Conservation (phyloP, 148 eudicot genomes). For the Vaccinium myrtillus region DNA sequence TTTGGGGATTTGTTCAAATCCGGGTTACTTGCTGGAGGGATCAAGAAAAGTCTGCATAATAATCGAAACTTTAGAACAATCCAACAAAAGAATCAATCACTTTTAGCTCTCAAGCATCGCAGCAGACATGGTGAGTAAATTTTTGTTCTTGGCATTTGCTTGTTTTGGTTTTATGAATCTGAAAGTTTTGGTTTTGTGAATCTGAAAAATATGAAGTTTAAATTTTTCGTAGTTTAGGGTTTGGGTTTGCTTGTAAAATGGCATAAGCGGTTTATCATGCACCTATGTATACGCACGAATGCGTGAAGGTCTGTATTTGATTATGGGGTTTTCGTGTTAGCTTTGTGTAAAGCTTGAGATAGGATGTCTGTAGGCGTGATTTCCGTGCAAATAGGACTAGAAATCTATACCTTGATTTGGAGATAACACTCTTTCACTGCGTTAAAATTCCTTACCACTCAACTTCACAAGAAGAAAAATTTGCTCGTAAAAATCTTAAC, state of each 20-base stretch:
- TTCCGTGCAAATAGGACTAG: neutral
- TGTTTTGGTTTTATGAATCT: neutral
- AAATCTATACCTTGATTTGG: neutral
- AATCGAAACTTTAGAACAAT: neutral
- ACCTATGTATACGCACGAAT: neutral
- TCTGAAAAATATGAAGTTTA: neutral
- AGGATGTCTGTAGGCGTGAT: neutral
- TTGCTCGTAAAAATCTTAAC: too few species aligned
- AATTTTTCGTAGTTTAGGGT: neutral
- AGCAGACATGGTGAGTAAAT: neutral
- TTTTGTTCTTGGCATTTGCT: neutral
- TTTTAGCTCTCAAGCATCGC: neutral
- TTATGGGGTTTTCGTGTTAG: neutral
- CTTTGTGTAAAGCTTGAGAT: neutral
- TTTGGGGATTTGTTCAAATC: neutral
- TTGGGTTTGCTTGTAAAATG: neutral
- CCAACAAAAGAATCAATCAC: neutral
- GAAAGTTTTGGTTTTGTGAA: neutral
- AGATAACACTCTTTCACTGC: too few species aligned
- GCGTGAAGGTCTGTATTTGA: neutral
- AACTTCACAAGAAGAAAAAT: too few species aligned
- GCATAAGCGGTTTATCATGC: neutral
- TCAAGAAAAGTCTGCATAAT: neutral
- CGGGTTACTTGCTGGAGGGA: neutral
- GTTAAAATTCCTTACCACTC: too few species aligned